These are phyloP conservation scores for Aspergillus phoenicis DNA, from an alignment of 2,329 filamentous ascomycete species.

Conservation along the genomic window DNA sequence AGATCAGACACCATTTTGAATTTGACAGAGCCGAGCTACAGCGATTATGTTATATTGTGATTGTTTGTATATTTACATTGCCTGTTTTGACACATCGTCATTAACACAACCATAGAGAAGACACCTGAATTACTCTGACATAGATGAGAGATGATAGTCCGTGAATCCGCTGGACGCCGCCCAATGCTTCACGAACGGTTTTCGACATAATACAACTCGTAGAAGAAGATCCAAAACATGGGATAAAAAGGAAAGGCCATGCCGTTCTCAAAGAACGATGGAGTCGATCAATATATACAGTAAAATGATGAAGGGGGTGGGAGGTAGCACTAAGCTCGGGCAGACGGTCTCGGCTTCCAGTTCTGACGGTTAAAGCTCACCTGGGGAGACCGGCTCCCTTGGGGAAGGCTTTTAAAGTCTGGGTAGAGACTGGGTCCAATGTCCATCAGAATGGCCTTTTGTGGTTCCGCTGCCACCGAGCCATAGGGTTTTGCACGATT, in stretches of 20 bases:
- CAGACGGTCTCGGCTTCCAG: constrained; percentile 38
- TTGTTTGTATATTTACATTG: constrained; percentile 1
- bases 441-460: constrained; percentile 50
- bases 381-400: constrained; percentile 35
- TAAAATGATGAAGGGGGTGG: constrained; percentile 11
- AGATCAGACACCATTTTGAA: neutral
- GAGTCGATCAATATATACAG: constrained; percentile 19
- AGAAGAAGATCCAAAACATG: constrained; percentile 11
- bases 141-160: constrained; percentile 1
- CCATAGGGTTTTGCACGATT: constrained; percentile 31
- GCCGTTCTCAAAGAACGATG: constrained; percentile 16
- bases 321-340: constrained; percentile 28
- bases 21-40: neutral
- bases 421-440: constrained; percentile 41
- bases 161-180: constrained; percentile 28
- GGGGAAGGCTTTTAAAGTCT: constrained; percentile 31
- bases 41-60: neutral
- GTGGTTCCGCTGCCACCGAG: constrained; percentile 42
- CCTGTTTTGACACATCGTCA: constrained; percentile 6
- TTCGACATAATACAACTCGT: constrained; percentile 28
- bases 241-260: constrained; percentile 19
- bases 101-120: constrained; percentile 1
- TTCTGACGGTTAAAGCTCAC: constrained; percentile 35
- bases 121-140: constrained; percentile 1
- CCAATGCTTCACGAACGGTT: constrained; percentile 33